These are phyloP conservation scores for Saccharomycopsis amapae DNA, from an alignment of 805 yeast species.

Conservation along the genomic window DNA sequence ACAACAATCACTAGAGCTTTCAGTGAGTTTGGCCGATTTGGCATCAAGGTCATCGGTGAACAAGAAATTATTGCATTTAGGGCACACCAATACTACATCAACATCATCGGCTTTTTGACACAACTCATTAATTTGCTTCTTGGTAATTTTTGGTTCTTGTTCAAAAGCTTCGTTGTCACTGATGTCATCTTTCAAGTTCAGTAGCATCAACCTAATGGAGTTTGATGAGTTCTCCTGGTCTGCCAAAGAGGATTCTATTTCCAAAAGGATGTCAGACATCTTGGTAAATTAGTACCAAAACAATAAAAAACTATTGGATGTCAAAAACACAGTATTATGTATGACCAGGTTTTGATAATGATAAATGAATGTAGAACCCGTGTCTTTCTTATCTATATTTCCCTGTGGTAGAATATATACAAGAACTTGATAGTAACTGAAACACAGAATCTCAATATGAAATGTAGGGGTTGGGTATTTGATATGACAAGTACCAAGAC, in stretches of 20 bases:
- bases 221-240: constrained; percentile 16
- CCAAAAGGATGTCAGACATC: constrained; percentile 17
- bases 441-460: no score
- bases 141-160: constrained; percentile 25
- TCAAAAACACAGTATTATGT: no score
- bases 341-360: no score
- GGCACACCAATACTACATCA: constrained; percentile 25
- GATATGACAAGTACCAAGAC: no score
- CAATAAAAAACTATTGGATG: no score
- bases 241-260: constrained; percentile 19
- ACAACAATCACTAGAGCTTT: constrained; percentile 24
- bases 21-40: constrained; percentile 12
- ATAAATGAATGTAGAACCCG: no score
- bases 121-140: constrained; percentile 24
- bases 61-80: constrained; percentile 25
- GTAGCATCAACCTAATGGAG: constrained; percentile 15
- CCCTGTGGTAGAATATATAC: no score
- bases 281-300: no score
- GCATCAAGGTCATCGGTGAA: constrained; percentile 26
- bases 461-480: no score
- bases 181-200: constrained; percentile 19
- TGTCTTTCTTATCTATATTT: no score
- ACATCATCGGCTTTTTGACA: constrained; percentile 24
- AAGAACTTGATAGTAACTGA: no score
- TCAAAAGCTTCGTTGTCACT: background rate